A percentile compares a stretch with the other conserved stretches of the same genome.
Evolutionary conservation across 1,139 yeast genomes (phyloP).

Genomic region (Taiozyma sp.): DNA sequence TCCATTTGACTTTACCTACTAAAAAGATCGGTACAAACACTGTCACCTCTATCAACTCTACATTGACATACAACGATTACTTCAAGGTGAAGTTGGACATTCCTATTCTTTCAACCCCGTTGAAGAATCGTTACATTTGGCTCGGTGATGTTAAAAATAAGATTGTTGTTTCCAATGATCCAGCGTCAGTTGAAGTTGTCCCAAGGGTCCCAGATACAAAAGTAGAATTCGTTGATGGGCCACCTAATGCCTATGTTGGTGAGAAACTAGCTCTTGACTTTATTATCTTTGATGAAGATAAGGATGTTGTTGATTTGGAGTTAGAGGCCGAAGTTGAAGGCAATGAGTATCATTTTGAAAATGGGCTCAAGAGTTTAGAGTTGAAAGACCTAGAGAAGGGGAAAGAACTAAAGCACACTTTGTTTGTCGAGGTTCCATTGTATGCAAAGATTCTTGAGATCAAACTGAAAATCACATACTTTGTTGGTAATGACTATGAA

Average conservation of each 20-base stretch:
- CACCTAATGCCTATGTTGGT: conserved; percentile 24
- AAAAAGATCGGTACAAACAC: conserved; percentile 16
- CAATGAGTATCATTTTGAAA: conserved; percentile 4
- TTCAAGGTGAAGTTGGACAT: conserved; percentile 18
- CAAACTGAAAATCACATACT: conserved; percentile 14
- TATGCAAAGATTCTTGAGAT: conserved; percentile 12
- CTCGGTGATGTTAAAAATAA: conserved; percentile 5
- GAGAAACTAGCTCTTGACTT: conserved; percentile 23
- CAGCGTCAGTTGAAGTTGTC: conserved; percentile 23
- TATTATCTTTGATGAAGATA: conserved; percentile 24
- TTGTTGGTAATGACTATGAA: conserved; percentile 24
- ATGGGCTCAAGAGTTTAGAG: conserved; percentile 4
- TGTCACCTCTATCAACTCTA: conserved; percentile 10
- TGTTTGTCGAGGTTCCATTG: conserved; percentile 30
- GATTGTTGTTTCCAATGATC: conserved; percentile 15
- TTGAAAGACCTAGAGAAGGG: conserved; percentile 17
- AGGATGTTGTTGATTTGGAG: conserved; percentile 21
- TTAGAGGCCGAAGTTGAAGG: conserved; percentile 11
- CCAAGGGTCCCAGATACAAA: conserved; percentile 30
- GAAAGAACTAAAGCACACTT: conserved; percentile 10
- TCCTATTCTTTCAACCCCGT: conserved; percentile 10
- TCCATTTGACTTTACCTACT: conserved; percentile 13
- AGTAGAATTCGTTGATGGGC: conserved; percentile 14
- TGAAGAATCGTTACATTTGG: conserved; percentile 14
- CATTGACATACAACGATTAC: conserved; percentile 5